A percentile compares a stretch with the other conserved stretches of the same genome.
These are phyloP conservation scores for Chrysosporium queenslandicum DNA, from an alignment of 2,329 filamentous ascomycete species.

Conservation along the genomic window DNA sequence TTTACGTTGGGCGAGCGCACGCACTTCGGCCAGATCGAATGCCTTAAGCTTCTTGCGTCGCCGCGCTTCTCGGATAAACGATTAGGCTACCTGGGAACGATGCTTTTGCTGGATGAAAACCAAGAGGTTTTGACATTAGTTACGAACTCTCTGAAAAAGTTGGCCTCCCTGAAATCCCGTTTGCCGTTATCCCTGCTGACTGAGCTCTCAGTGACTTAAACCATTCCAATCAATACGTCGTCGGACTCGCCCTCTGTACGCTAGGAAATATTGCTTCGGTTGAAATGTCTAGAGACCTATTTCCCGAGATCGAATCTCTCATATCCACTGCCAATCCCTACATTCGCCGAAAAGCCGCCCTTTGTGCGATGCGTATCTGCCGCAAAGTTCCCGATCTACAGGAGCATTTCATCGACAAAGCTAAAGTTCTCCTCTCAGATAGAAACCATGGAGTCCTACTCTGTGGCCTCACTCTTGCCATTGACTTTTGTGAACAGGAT, in stretches of 20 bases:
- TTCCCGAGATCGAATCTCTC: slow-evolving; percentile 87
- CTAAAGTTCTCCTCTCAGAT: slow-evolving; percentile 76
- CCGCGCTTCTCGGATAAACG: slow-evolving; percentile 97
- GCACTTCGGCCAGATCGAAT: slow-evolving; percentile 99
- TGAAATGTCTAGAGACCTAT: slow-evolving; percentile 96
- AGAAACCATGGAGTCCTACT: slow-evolving; percentile 92
- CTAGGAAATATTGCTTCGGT: slow-evolving; percentile 95
- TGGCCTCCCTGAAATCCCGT: slow-evolving; percentile 24
- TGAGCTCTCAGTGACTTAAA: slow-evolving; percentile 65
- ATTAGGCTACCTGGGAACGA: slow-evolving; percentile 88
- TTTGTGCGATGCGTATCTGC: slow-evolving; percentile 99
- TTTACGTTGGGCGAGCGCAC: slow-evolving; percentile 96
- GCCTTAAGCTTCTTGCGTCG: slow-evolving; percentile 90
- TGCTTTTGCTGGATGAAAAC: slow-evolving; percentile 92
- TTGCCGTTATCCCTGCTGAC: background rate
- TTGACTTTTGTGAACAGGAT: slow-evolving; percentile 87
- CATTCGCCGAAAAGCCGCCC: slow-evolving; percentile 87
- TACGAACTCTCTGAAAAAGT: slow-evolving; percentile 98
- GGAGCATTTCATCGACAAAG: slow-evolving; percentile 94
- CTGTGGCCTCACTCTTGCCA: slow-evolving; percentile 82
- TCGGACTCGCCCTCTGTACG: slow-evolving; percentile 89
- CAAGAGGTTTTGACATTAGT: slow-evolving; percentile 95
- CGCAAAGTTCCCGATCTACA: slow-evolving; percentile 94
- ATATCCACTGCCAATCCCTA: slow-evolving; percentile 95
- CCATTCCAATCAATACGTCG: slow-evolving; percentile 97